Evolutionary conservation across 163 green algal species (phyloP).

Genomic region (Chlorella variabilis): DNA sequence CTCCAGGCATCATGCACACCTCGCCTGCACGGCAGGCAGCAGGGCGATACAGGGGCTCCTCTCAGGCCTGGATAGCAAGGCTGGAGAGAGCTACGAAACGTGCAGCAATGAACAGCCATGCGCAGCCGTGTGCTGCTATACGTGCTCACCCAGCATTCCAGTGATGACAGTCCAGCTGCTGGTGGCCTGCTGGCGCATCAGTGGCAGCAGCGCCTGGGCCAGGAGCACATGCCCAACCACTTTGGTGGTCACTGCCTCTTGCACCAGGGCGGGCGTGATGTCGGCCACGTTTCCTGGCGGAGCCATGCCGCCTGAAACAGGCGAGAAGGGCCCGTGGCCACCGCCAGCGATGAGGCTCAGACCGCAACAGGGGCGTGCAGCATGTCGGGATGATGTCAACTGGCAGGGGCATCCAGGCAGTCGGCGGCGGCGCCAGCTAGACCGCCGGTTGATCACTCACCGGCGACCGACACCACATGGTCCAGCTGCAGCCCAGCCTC

Average conservation of each 20-base stretch:
- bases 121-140: no score
- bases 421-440: no score
- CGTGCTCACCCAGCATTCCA: slow-evolving; percentile 24
- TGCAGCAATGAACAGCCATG: no score
- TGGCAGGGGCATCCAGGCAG: neutral
- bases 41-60: no score
- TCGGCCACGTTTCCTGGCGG: neutral
- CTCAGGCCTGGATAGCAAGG: no score
- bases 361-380: no score
- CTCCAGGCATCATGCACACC: slow-evolving; percentile 15
- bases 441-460: no score
- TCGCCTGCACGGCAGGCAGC: slow-evolving; percentile 9
- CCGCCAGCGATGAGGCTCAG: no score
- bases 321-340: no score
- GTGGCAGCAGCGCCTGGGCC: neutral
- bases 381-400: no score
- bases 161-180: slow-evolving; percentile 22
- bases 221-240: slow-evolving; percentile 12
- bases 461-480: neutral
- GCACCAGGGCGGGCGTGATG: neutral
- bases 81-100: no score
- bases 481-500: neutral
- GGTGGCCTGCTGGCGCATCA: neutral
- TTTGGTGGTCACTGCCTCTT: neutral
- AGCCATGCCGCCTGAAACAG: neutral